Evolutionary conservation across 352 stramenopile genomes (phyloP).

Genomic region (Phytophthora crassamura): DNA sequence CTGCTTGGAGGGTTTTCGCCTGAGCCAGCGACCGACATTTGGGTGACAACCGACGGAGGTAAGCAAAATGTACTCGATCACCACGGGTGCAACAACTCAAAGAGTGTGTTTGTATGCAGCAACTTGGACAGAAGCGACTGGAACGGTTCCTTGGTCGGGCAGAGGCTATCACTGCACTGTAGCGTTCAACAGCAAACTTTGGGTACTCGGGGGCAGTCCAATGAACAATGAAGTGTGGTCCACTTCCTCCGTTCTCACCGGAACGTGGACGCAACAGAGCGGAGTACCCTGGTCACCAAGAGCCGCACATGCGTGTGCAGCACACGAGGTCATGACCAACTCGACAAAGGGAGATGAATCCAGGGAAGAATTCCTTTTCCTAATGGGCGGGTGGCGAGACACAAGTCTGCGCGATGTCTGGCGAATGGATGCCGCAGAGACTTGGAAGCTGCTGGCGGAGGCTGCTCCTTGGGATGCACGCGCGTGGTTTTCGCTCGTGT

Average conservation of each 20-base stretch:
- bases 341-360: constrained; percentile 60
- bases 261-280: constrained; percentile 55
- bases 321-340: constrained; percentile 62
- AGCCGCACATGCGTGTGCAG: constrained; percentile 63
- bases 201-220: constrained; percentile 79
- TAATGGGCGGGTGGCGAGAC: constrained; percentile 77
- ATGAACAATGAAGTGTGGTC: constrained; percentile 86
- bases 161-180: constrained; percentile 81
- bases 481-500: constrained; percentile 80
- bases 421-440: constrained; percentile 56
- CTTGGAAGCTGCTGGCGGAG: constrained; percentile 48
- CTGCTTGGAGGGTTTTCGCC: constrained; percentile 80
- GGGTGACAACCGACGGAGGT: constrained; percentile 74
- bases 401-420: constrained; percentile 74
- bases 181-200: constrained; percentile 61
- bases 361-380: constrained; percentile 56
- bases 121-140: constrained; percentile 50
- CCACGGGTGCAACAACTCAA: neutral
- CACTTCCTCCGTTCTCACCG: constrained; percentile 61
- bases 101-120: constrained; percentile 27
- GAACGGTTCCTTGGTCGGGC: constrained; percentile 53
- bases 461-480: constrained; percentile 66
- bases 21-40: constrained; percentile 77
- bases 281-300: constrained; percentile 60
- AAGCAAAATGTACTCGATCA: neutral